phyloP scores from a whole-genome alignment of 2,329 filamentous ascomycete species.

The Aspergillus viridinutans region DNA sequence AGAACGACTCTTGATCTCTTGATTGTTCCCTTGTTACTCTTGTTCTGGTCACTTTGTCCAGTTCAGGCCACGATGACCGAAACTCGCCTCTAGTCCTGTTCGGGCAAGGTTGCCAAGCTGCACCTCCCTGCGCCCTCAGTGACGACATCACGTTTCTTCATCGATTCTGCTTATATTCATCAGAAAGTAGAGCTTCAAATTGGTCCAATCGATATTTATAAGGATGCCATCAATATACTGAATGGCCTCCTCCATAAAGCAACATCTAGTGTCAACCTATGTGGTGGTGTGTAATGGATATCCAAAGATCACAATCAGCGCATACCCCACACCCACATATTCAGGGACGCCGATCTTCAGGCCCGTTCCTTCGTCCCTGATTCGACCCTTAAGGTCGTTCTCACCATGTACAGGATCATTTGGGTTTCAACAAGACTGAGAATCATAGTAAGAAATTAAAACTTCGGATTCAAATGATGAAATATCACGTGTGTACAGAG shows the following conservation, averaged over 20 bases:
- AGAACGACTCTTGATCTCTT: background rate
- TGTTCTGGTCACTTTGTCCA: conserved; percentile 14
- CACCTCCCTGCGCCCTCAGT: background rate
- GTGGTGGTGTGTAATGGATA: background rate
- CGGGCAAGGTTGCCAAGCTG: conserved; percentile 27
- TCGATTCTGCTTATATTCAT: background rate
- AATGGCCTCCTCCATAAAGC: too few relatives aligned
- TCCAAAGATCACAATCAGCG: background rate
- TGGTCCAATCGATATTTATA: background rate
- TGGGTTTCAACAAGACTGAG: background rate
- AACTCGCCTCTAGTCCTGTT: conserved; percentile 28
- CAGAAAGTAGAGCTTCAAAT: background rate
- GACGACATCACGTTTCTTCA: conserved; percentile 6
- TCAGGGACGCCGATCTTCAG: background rate
- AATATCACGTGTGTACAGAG: background rate
- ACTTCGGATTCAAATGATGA: background rate
- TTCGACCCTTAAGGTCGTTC: background rate
- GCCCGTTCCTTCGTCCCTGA: background rate
- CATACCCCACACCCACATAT: background rate
- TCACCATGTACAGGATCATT: background rate
- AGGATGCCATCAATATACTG: too few relatives aligned
- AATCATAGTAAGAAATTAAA: background rate
- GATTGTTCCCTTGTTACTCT: conserved; percentile 5
- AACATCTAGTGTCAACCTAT: background rate
- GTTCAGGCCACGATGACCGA: conserved; percentile 41